Conservation (phyloP, 2,329 filamentous ascomycete species). For the Aspergillus oerlinghausenensis region DNA sequence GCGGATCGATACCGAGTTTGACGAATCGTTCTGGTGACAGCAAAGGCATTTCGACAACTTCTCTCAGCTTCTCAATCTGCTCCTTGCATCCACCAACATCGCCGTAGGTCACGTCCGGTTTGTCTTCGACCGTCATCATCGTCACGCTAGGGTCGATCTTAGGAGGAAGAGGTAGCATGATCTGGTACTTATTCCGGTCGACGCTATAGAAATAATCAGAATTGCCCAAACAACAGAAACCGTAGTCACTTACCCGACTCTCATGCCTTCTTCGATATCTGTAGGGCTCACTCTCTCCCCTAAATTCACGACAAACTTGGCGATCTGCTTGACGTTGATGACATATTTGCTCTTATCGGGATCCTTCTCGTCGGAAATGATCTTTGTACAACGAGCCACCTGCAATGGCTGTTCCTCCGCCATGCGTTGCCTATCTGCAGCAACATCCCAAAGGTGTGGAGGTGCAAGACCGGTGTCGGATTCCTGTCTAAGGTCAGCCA, state of each 20-base stretch:
- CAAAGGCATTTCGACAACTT: slow-evolving; percentile 97
- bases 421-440: slow-evolving; percentile 97
- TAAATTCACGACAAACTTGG: slow-evolving; percentile 97
- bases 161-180: slow-evolving; percentile 87
- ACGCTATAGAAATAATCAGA: slow-evolving; percentile 50
- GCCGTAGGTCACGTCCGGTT: slow-evolving; percentile 97
- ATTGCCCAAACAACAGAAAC: background rate
- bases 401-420: slow-evolving; percentile 95
- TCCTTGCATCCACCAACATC: slow-evolving; percentile 99
- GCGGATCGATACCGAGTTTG: slow-evolving; percentile 96
- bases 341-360: slow-evolving; percentile 99
- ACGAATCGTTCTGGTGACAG: slow-evolving; percentile 96
- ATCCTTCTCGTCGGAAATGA: slow-evolving; percentile 95
- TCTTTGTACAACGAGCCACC: slow-evolving; percentile 97
- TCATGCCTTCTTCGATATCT: slow-evolving; percentile 99
- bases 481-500: slow-evolving; percentile 55
- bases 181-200: slow-evolving; percentile 98
- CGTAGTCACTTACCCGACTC: slow-evolving; percentile 63
- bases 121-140: slow-evolving; percentile 99
- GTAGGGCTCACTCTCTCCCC: slow-evolving; percentile 95
- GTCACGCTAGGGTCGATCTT: slow-evolving; percentile 99
- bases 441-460: slow-evolving; percentile 97
- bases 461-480: slow-evolving; percentile 97
- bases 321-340: slow-evolving; percentile 99
- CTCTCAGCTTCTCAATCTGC: slow-evolving; percentile 97